Conservation (phyloP, 352 stramenopile genomes). For the Phytophthora hibernalis region DNA sequence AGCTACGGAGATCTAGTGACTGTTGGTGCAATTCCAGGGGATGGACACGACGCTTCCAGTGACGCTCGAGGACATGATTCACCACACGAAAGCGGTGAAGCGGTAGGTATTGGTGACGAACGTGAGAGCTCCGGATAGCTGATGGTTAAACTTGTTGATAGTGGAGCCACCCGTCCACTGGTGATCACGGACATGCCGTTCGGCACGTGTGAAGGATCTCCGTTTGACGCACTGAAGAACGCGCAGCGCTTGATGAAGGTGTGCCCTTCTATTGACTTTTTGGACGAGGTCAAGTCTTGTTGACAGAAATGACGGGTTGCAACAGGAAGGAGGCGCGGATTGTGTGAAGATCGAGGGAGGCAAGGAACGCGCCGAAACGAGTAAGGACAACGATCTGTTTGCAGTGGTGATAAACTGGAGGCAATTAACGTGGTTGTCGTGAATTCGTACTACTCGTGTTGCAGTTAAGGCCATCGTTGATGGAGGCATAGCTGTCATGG, state of each 20-base stretch:
- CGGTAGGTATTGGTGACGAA: slow-evolving; percentile 48
- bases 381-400: slow-evolving; percentile 31
- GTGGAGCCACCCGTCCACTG: slow-evolving; percentile 86
- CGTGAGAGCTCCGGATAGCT: background rate
- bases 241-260: slow-evolving; percentile 95
- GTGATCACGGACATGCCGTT: slow-evolving; percentile 99
- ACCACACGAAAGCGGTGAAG: slow-evolving; percentile 97
- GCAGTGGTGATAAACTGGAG: background rate
- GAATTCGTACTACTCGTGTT: background rate
- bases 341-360: slow-evolving; percentile 99
- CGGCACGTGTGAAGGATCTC: slow-evolving; percentile 94
- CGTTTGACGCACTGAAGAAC: slow-evolving; percentile 94
- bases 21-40: slow-evolving; percentile 47
- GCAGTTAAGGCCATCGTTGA: slow-evolving; percentile 78
- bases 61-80: slow-evolving; percentile 98
- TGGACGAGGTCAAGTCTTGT: too few relatives aligned
- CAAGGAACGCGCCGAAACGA: slow-evolving; percentile 76
- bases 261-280: too few relatives aligned
- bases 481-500: slow-evolving; percentile 96
- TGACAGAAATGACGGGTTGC: too few relatives aligned
- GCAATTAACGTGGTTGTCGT: background rate
- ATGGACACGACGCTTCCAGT: slow-evolving; percentile 93
- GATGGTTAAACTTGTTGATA: slow-evolving; percentile 57
- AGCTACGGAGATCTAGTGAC: slow-evolving; percentile 1
- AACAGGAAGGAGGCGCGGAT: slow-evolving; percentile 70